Evolutionary conservation across 176 grass and related monocot genomes (phyloP).

Genomic region (Carex scoparia): DNA sequence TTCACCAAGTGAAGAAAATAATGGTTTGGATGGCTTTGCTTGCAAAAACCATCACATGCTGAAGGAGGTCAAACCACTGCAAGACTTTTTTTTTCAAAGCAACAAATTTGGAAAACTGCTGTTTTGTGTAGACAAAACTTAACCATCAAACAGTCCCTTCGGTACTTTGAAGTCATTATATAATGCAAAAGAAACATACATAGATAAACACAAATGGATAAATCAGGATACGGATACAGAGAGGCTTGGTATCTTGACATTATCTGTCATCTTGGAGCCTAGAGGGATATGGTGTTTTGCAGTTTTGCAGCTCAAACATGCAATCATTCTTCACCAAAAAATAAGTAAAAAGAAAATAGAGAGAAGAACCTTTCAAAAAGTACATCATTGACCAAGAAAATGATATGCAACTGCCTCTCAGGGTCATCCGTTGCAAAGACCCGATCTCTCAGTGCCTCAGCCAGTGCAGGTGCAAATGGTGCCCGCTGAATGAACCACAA

Average conservation of each 20-base stretch:
- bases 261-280: neutral
- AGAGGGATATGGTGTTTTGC: neutral
- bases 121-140: neutral
- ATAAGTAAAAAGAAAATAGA: neutral
- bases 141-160: neutral
- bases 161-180: neutral
- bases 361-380: constrained; percentile 80
- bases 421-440: constrained; percentile 79
- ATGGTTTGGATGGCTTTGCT: neutral
- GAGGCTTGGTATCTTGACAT: neutral
- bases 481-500: constrained; percentile 85
- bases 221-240: neutral
- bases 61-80: neutral
- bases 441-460: constrained; percentile 75
- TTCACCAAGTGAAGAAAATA: neutral
- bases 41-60: neutral
- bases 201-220: neutral
- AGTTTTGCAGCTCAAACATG: neutral
- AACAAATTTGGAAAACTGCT: neutral
- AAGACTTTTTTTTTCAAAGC: neutral
- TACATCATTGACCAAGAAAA: constrained; percentile 95
- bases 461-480: constrained; percentile 62
- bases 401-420: constrained; percentile 86
- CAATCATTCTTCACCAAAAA: neutral
- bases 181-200: neutral